A percentile compares a stretch with the other conserved stretches of the same genome.
Evolutionary conservation across 73 alveolate genomes (phyloP).

Genomic region (Breviolum minutum): DNA sequence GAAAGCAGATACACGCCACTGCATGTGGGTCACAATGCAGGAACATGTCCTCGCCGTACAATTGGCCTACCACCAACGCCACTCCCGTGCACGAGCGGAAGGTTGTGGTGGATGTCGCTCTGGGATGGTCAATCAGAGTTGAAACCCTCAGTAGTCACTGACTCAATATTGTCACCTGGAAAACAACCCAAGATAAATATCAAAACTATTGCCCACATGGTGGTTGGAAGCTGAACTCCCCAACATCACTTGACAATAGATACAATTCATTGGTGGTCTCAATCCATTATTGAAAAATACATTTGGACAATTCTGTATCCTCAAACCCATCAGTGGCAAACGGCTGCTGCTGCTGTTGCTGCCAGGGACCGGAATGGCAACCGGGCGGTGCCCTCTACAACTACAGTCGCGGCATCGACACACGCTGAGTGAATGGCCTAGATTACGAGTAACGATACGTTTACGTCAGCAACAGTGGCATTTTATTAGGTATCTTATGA

Average conservation of each 20-base stretch:
- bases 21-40: neutral
- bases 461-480: too few relatives aligned
- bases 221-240: too few relatives aligned
- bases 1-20: too few relatives aligned
- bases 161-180: too few relatives aligned
- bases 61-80: slow-evolving; percentile 90
- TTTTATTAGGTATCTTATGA: neutral
- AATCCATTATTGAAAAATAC: neutral
- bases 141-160: too few relatives aligned
- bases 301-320: neutral
- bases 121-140: too few relatives aligned
- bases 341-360: neutral
- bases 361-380: slow-evolving; percentile 75
- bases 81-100: slow-evolving; percentile 95
- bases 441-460: too few relatives aligned
- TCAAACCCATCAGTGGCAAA: too few relatives aligned
- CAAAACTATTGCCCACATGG: too few relatives aligned
- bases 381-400: slow-evolving; percentile 68
- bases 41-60: slow-evolving; percentile 53
- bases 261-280: too few relatives aligned
- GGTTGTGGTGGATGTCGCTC: neutral
- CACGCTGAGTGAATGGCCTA: slow-evolving; percentile 15
- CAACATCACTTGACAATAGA: too few relatives aligned
- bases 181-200: too few relatives aligned
- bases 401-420: slow-evolving; percentile 94